These are phyloP conservation scores for Wilcoxina mikolae DNA, from an alignment of 495 filamentous ascomycete species.

Conservation along the genomic window DNA sequence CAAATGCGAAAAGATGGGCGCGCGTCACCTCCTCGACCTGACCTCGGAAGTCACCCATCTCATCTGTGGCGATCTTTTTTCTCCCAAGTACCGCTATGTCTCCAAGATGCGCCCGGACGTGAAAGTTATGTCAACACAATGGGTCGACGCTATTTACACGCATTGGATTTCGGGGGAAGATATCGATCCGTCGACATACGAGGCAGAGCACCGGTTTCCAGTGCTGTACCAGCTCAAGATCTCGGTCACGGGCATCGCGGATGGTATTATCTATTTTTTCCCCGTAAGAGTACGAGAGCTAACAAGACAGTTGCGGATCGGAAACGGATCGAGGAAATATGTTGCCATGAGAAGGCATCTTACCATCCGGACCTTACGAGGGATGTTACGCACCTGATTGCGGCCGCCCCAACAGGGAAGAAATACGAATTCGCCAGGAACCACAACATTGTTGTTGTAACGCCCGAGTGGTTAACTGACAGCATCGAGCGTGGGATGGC, in stretches of 20 bases:
- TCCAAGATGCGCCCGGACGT: conserved; percentile 78
- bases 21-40: conserved; percentile 71
- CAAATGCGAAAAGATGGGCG: conserved; percentile 47
- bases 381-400: conserved; percentile 74
- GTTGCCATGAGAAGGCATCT: conserved; percentile 54
- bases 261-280: conserved; percentile 41
- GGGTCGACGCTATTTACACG: conserved; percentile 68
- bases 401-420: conserved; percentile 57
- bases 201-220: conserved; percentile 44
- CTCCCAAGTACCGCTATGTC: conserved; percentile 88
- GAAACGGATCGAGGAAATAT: conserved; percentile 47
- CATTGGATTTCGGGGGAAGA: conserved; percentile 72
- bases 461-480: conserved; percentile 70
- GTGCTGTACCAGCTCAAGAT: conserved; percentile 52
- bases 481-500: conserved; percentile 86
- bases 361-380: conserved; percentile 80
- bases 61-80: conserved; percentile 73
- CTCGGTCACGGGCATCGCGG: conserved; percentile 81
- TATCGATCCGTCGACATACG: conserved; percentile 55
- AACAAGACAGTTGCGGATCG: conserved; percentile 45
- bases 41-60: conserved; percentile 93
- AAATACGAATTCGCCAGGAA: conserved; percentile 75
- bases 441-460: conserved; percentile 67
- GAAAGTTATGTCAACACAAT: conserved; percentile 58
- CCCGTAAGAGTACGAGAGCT: too few species aligned